phyloP scores from a whole-genome alignment of 1,139 yeast species.

The Magnusiomyces clavatus region DNA sequence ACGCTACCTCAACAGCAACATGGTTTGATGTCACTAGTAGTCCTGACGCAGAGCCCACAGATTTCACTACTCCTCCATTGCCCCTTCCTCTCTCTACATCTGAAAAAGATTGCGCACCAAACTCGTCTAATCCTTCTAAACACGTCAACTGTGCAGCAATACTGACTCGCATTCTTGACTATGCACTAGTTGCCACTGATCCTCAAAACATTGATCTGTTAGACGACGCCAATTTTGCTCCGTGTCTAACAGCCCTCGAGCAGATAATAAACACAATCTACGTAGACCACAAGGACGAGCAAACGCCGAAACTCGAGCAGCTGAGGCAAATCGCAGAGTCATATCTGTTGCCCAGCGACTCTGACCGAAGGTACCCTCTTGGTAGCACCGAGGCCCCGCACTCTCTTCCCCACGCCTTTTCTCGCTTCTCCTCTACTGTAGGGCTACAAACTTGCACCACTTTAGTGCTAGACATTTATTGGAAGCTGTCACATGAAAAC shows the following conservation, averaged over 20 bases:
- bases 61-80: neutral
- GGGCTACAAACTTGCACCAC: neutral
- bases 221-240: neutral
- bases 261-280: neutral
- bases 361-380: neutral
- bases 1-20: neutral
- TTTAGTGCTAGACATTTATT: neutral
- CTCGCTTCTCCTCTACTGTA: neutral
- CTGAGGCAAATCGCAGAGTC: neutral
- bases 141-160: neutral
- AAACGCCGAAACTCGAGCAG: neutral
- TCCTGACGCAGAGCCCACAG: neutral
- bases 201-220: neutral
- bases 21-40: neutral
- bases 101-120: neutral
- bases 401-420: conserved; percentile 2
- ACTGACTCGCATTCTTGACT: neutral
- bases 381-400: conserved; percentile 1
- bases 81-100: neutral
- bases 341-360: neutral
- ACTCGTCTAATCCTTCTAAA: neutral
- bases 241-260: neutral
- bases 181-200: neutral
- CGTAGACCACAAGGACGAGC: neutral
- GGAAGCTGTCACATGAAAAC: neutral